Conservation (phyloP, 495 filamentous ascomycete genomes). For the Aspergillus haitiensis region DNA sequence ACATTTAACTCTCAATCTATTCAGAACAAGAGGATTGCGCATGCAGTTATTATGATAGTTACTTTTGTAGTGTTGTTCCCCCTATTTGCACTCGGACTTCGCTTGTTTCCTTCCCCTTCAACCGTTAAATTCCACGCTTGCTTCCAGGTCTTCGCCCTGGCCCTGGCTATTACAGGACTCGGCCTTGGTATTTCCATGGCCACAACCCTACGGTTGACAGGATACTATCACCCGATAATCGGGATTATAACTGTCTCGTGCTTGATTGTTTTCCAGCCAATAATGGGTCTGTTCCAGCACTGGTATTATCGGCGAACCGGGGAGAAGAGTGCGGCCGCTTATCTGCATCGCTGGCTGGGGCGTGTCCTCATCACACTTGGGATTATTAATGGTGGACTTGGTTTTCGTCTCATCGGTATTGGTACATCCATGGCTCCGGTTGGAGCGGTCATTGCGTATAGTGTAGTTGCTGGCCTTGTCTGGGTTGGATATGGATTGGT, state of each 20-base stretch:
- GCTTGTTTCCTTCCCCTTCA: conserved; percentile 35
- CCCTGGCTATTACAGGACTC: conserved; percentile 59
- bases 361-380: conserved; percentile 62
- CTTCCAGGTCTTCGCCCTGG: conserved; percentile 58
- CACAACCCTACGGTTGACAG: conserved; percentile 18
- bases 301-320: conserved; percentile 42
- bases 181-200: conserved; percentile 59
- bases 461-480: conserved; percentile 41
- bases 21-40: conserved; percentile 33
- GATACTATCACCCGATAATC: conserved; percentile 47
- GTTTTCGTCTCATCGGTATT: conserved; percentile 51
- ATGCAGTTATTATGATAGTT: conserved; percentile 43
- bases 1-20: conserved; percentile 16
- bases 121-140: conserved; percentile 51
- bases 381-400: conserved; percentile 70
- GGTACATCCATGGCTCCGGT: conserved; percentile 9
- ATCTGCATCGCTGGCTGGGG: conserved; percentile 70
- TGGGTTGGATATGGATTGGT: background rate
- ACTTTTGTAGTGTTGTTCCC: conserved; percentile 52
- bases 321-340: conserved; percentile 53
- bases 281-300: conserved; percentile 66
- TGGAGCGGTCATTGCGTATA: conserved; percentile 56
- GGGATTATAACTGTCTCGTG: conserved; percentile 58
- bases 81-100: conserved; percentile 47
- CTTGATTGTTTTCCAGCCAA: conserved; percentile 63